Percentiles rank a stretch among this genome's conserved stretches.
These are phyloP conservation scores for Elaeis guineensis DNA, from an alignment of 176 grass and related monocot genomes.

Conservation along the genomic window DNA sequence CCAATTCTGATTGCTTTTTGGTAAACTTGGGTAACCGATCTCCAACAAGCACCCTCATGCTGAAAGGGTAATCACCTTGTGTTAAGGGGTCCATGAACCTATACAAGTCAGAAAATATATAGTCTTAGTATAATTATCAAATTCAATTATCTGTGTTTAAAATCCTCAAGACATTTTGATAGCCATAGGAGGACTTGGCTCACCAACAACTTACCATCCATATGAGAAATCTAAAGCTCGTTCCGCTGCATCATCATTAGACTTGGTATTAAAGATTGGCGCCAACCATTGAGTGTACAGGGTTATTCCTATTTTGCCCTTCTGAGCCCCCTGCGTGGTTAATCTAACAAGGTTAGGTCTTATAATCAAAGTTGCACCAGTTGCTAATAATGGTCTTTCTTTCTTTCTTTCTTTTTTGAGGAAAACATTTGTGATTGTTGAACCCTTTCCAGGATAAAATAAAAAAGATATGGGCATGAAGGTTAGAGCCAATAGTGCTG, in stretches of 20 bases:
- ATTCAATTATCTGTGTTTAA: too few species aligned
- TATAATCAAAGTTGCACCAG: too few species aligned
- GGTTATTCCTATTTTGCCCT: slow-evolving; percentile 34
- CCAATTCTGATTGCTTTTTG: slow-evolving; percentile 18
- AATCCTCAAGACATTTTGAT: too few species aligned
- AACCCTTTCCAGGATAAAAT: too few species aligned
- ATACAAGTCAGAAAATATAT: not conserved
- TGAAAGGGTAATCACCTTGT: slow-evolving; percentile 22
- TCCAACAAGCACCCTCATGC: slow-evolving; percentile 19
- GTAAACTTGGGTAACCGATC: slow-evolving; percentile 33
- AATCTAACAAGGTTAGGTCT: too few species aligned
- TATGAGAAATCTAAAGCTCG: slow-evolving; percentile 31
- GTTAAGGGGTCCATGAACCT: slow-evolving; percentile 31
- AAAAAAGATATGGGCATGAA: too few species aligned
- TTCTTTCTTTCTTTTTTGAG: too few species aligned
- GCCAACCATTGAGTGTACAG: slow-evolving; percentile 16
- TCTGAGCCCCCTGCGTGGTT: slow-evolving; percentile 14
- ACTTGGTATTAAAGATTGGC: slow-evolving; percentile 1
- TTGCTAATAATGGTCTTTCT: too few species aligned
- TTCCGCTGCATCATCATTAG: slow-evolving; percentile 8
- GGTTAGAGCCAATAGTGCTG: too few species aligned
- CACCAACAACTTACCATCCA: slow-evolving; percentile 16
- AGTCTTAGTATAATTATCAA: too few species aligned
- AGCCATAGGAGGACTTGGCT: not conserved
- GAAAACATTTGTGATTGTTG: too few species aligned